Conservation (phyloP, 345 rosid species). For the Cardiospermum halicacabum region DNA sequence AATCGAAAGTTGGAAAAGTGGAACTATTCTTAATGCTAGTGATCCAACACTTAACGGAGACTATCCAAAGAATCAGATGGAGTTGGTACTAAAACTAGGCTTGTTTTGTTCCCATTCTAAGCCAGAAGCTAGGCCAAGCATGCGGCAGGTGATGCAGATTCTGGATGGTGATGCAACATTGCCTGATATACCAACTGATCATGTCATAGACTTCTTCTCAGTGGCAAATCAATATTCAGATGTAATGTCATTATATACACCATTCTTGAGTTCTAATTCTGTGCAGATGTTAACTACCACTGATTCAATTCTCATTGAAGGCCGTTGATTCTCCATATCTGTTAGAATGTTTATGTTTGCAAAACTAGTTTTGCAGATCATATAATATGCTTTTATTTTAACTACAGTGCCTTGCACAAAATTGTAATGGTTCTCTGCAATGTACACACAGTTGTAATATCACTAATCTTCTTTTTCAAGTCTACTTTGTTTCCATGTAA, state of each 20-base stretch:
- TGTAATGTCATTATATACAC: too few species aligned
- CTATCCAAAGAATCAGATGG: conserved; percentile 13
- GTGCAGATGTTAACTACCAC: conserved; percentile 16
- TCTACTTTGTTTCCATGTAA: too few species aligned
- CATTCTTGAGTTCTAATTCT: conserved; percentile 8
- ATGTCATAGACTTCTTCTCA: not conserved
- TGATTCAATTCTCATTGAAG: conserved; percentile 20
- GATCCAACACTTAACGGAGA: conserved; percentile 13
- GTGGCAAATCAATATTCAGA: not conserved
- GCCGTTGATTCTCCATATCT: conserved; percentile 16
- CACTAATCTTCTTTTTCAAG: too few species aligned
- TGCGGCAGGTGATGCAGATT: conserved; percentile 23
- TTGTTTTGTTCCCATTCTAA: conserved; percentile 17
- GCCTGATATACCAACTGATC: conserved; percentile 18
- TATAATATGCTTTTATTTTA: too few species aligned
- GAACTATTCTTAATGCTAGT: conserved; percentile 21
- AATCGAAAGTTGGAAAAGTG: conserved; percentile 16
- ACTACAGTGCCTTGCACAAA: too few species aligned
- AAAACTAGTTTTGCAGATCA: too few species aligned
- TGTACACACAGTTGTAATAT: too few species aligned
- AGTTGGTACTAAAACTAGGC: conserved; percentile 18
- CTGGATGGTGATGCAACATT: conserved; percentile 26
- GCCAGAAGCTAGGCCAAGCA: conserved; percentile 15
- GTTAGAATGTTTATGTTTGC: not conserved
- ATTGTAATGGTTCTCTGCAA: too few species aligned